These are phyloP conservation scores for Penicillium salamii DNA, from an alignment of 495 filamentous ascomycete genomes.

Conservation along the genomic window DNA sequence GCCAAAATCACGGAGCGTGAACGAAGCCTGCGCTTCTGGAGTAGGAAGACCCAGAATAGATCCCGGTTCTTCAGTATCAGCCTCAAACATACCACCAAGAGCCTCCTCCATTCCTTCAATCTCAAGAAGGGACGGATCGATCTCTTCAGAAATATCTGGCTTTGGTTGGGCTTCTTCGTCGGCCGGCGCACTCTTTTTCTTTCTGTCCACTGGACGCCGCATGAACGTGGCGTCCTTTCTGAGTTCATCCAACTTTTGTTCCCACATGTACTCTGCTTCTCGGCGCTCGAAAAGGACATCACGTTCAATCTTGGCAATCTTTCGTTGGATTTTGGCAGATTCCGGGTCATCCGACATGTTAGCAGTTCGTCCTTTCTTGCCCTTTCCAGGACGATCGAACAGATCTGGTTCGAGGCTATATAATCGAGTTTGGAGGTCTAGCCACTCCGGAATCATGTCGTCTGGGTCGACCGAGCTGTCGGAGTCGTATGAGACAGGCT, in stretches of 20 bases:
- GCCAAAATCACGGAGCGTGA: slow-evolving; percentile 78
- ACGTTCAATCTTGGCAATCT: slow-evolving; percentile 71
- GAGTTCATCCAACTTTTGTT: slow-evolving; percentile 59
- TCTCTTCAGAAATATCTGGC: slow-evolving; percentile 33
- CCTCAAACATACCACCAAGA: slow-evolving; percentile 67
- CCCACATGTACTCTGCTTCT: slow-evolving; percentile 75
- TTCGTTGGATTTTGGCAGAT: slow-evolving; percentile 61
- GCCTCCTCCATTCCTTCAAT: slow-evolving; percentile 51
- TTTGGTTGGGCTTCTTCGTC: slow-evolving; percentile 37
- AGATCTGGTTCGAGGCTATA: slow-evolving; percentile 70
- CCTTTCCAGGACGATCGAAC: slow-evolving; percentile 45
- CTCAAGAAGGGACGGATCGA: slow-evolving; percentile 41
- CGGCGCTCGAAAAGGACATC: slow-evolving; percentile 83
- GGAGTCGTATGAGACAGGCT: slow-evolving; percentile 39
- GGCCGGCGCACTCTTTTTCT: slow-evolving; percentile 18
- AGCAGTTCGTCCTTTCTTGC: slow-evolving; percentile 32
- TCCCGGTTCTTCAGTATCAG: slow-evolving; percentile 33
- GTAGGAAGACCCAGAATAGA: slow-evolving; percentile 24
- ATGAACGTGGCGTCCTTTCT: slow-evolving; percentile 52
- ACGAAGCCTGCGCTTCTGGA: slow-evolving; percentile 14
- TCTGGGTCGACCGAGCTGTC: slow-evolving; percentile 64
- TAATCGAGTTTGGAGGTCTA: slow-evolving; percentile 66
- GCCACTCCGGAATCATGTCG: slow-evolving; percentile 69
- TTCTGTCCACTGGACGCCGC: slow-evolving; percentile 29
- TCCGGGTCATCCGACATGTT: slow-evolving; percentile 40